These are phyloP conservation scores for Blastocrithidia nonstop DNA, from an alignment of 208 protist genomes.

Conservation along the genomic window DNA sequence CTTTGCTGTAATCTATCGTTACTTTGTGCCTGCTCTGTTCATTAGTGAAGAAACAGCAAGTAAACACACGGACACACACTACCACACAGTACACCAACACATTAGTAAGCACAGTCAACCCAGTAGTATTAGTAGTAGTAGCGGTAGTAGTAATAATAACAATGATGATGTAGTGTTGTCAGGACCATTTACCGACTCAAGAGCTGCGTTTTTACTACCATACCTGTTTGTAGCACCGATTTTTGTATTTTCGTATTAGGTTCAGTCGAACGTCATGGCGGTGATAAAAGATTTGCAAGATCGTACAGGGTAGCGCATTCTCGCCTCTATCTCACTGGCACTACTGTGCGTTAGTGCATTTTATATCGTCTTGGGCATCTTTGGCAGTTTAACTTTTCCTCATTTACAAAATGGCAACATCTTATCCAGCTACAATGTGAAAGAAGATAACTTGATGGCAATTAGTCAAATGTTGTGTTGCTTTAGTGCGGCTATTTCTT, in stretches of 20 bases:
- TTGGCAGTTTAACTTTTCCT: slow-evolving; percentile 50
- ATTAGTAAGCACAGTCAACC: neutral
- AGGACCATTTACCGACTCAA: slow-evolving; percentile 4
- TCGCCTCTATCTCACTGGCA: slow-evolving; percentile 42
- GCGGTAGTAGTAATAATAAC: too few species aligned
- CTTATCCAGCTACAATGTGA: slow-evolving; percentile 32
- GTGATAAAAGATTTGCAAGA: slow-evolving; percentile 71
- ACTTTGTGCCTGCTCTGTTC: slow-evolving; percentile 16
- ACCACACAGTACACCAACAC: neutral
- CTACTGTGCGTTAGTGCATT: slow-evolving; percentile 33
- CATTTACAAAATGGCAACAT: slow-evolving; percentile 45
- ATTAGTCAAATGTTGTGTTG: slow-evolving; percentile 53
- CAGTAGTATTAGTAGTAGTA: too few species aligned
- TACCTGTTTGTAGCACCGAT: slow-evolving; percentile 58
- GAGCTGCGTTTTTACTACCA: slow-evolving; percentile 10
- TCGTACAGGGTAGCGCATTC: slow-evolving; percentile 35
- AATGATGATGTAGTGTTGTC: neutral
- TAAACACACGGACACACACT: neutral
- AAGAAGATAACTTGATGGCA: slow-evolving; percentile 42
- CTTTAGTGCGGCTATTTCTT: slow-evolving; percentile 51
- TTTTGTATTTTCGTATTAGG: slow-evolving; percentile 70
- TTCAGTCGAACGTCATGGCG: slow-evolving; percentile 70
- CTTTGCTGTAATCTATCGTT: slow-evolving; percentile 43
- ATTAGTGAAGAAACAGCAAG: neutral
- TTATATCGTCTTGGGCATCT: slow-evolving; percentile 34